Evolutionary conservation across 1,284 basidiomycete genomes (phyloP), one percentile per base, ranked within the genome.

Genomic region (Microbotryum saponariae): DNA sequence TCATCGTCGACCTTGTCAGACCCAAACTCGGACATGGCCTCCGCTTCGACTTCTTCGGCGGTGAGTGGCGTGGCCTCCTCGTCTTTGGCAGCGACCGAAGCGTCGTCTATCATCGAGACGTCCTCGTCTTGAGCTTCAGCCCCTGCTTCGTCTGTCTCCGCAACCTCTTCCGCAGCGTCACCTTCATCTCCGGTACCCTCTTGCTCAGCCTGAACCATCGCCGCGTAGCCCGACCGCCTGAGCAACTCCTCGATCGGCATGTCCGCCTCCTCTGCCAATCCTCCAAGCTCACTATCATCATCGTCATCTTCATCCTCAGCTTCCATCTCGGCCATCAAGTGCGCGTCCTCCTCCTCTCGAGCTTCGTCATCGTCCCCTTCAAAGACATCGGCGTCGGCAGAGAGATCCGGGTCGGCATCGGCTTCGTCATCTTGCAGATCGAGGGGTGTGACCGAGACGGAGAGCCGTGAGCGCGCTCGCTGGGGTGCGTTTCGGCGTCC

Each of bases 21-120:
- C n/a, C 63, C 63, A 16, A 68, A 66, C 42, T 65, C 68, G 9
- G 61, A 63, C 68, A 67, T 69, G 3, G 68, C 66, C 33, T 70
- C 66, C 21, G 75, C 76, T 54, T 77, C 77, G 48, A 66, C 62
- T 60, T 77, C 76, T 58, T 77, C 72, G 16, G 73, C 74, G 42
- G 77, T 75, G 7, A 76, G 74, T 48, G 75, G 73, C 5, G 72
- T 68, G 14, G 67, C 62, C 9, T 42, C 16, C 12, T 42, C 37
- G 12, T 42, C 37, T 42, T 18, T 42, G 37, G 37, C 16, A 42
- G 16, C 37, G 37, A 42, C 37, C 12, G 4, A 42, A 42, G 37
- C 37, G 12, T 42, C 37, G 37, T 42, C 54, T 12, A 51, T 37
- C 25, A 58, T 50, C 18, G 47, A 37, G 5, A 16, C 37, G 18